These are phyloP conservation scores for Linanthus parryae DNA, from an alignment of 148 eudicot species.

Conservation along the genomic window DNA sequence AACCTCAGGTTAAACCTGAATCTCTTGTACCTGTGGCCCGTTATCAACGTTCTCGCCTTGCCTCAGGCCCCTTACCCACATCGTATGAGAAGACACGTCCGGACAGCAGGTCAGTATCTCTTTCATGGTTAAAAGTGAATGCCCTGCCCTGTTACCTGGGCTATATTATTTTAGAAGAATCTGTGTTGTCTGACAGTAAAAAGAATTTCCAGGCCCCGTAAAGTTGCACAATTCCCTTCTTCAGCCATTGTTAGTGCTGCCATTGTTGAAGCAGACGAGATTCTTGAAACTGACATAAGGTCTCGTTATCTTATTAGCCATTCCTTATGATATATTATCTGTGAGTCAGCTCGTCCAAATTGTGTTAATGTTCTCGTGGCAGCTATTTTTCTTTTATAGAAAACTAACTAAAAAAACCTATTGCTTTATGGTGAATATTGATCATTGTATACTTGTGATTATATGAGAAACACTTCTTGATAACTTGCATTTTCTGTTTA, in stretches of 20 bases:
- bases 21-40: slow-evolving; percentile 76
- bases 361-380: no score
- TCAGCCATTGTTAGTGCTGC: slow-evolving; percentile 74
- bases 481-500: slow-evolving; percentile 5
- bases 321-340: no score
- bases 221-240: slow-evolving; percentile 51
- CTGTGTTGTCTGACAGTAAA: no score
- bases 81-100: slow-evolving; percentile 37
- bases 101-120: slow-evolving; percentile 14
- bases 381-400: no score
- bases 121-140: slow-evolving; percentile 5
- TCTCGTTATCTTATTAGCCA: no score
- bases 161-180: no score
- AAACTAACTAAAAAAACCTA: no score
- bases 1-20: slow-evolving; percentile 55
- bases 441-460: no score
- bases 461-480: no score
- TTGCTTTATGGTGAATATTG: no score
- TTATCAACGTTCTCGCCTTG: slow-evolving; percentile 88
- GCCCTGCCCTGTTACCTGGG: no score
- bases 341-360: no score
- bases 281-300: slow-evolving; percentile 64
- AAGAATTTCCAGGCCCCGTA: slow-evolving; percentile 24
- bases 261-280: slow-evolving; percentile 71
- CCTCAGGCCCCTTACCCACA: slow-evolving; percentile 76